Evolutionary conservation across 2,329 filamentous ascomycete species (phyloP), one percentile per base, ranked within the genome.

Genomic region (Ilyonectria robusta): DNA sequence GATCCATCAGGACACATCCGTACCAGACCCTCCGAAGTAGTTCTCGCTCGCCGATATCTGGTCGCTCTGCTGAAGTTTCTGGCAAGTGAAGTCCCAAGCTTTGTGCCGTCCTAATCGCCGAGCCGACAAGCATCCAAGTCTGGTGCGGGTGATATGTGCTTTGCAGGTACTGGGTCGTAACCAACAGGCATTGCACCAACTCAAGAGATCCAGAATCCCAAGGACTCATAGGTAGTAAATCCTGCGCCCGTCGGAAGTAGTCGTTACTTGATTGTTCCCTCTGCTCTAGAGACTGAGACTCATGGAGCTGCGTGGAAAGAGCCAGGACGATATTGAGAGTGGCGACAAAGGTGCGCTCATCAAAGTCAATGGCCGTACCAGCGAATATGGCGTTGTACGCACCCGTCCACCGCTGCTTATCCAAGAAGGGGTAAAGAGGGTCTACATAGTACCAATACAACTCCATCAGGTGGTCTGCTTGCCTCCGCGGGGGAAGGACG

Each of bases 151-250:
- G 81, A 13, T 84, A 81, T 0, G 84, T 86, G 51, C 84, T 84
- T 48, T 86, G 85, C 0, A 86, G 73, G 64, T 86, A 86, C 50
- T 85, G 84, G 11, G 81, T 83, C 66, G 84, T 84, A 6, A 86
- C 74, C 0, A 87, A 72, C 1, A 86, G 73, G 50, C 81, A 85
- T 68, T 86, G 84, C 1, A 86, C 82, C 1, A 84, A 62, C 48
- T 82, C 82, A 0, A 83, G 70, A 0, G 83, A 85, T 0, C 81
- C 82, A 0, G 79, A 75, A 11, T 84, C 78, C 80, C 83, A 84
- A 1, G 82, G 70, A 17, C 80, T 82, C 48, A 84, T 80, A 1
- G 81, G 80, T 0, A 86, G 73, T 0, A 85, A 68, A 4, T 80
- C 79, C 46, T 83, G 81, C 0, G 84, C 84, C 4, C 84, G 78